Evolutionary conservation across 495 filamentous ascomycete genomes (phyloP), one percentile per base, ranked within the genome.

Genomic region (Aspergillus nanangensis): DNA sequence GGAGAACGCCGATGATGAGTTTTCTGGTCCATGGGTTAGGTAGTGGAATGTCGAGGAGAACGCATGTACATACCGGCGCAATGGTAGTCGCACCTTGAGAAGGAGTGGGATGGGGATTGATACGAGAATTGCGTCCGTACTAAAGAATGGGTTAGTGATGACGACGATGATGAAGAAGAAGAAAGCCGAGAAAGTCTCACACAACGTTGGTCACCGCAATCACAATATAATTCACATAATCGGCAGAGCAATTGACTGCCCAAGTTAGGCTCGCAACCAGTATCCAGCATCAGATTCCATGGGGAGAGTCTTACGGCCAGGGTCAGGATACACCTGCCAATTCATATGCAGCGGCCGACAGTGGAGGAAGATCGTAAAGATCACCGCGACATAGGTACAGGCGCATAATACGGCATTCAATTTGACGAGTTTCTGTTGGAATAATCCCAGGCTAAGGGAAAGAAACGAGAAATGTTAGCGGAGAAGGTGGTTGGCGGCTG

Each of bases 291-390:
- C n/a, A n/a, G n/a, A n/a, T n/a, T n/a, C n/a, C n/a, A 23, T 22
- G 31, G 3, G 3, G 23, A 36, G 34, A 23, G 8, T 19, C 50
- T 32, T 44, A 52, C 50, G 36, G 8, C 74, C 73, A 9, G 74
- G 74, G 37, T 67, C 53, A 22, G 74, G 74, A 42, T 70, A 55
- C 23, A 76, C 71, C 48, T 78, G 73, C 63, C 69, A 78, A 5
- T 71, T 61, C 9, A 57, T 66, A 23, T 62, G 29, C 29, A 72
- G 58, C 13, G 74, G 74, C 1, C 42, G 50, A 44, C 77, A 80
- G 17, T 65, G 54, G 0, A 75, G 45, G 11, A 76, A 51, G 19
- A 75, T 69, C 3, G 67, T 62, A 1, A 76, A 43, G 1, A 77
- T 45, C 5, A 72, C 72, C 4, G 66, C 60, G 1, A 76, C 8